Conservation (phyloP, 352 stramenopile genomes). For the Blastocystis sp. region DNA sequence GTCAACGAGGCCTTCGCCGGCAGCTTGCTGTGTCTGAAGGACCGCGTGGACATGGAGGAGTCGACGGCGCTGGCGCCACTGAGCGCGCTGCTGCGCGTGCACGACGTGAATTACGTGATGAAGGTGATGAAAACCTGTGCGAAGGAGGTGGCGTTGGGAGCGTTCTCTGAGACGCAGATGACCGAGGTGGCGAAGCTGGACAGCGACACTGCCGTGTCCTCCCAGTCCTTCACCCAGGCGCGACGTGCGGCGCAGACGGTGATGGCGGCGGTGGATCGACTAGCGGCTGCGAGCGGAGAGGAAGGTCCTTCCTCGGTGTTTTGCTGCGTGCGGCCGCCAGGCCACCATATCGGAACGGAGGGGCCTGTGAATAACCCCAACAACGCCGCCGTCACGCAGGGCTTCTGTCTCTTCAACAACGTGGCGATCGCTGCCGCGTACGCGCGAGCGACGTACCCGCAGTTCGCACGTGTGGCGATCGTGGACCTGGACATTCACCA, state of each 20-base stretch:
- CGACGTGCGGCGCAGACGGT: conserved; percentile 70
- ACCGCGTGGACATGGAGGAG: not conserved
- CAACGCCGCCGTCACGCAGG: conserved; percentile 61
- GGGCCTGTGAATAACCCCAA: conserved; percentile 51
- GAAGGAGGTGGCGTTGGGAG: not conserved
- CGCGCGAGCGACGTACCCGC: conserved; percentile 65
- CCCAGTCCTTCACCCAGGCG: conserved; percentile 68
- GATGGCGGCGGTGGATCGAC: conserved; percentile 70
- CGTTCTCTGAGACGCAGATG: not conserved
- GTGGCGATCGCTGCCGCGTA: conserved; percentile 81
- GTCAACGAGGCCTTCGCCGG: not conserved
- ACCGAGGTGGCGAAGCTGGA: not conserved
- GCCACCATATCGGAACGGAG: conserved; percentile 68
- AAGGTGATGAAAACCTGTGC: conserved; percentile 3
- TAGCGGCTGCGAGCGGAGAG: conserved; percentile 58
- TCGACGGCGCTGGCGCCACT: not conserved
- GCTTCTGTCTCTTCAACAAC: conserved; percentile 91
- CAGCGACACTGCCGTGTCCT: conserved; percentile 69
- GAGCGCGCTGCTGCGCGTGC: not conserved
- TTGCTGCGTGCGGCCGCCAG: conserved; percentile 73
- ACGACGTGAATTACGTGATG: conserved; percentile 56
- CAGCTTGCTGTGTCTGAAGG: conserved; percentile 10
- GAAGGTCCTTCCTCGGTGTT: conserved; percentile 65
- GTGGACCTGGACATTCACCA: conserved; percentile 78
- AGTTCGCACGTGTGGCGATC: conserved; percentile 75